These are phyloP conservation scores for Hydrangea macrophylla DNA, from an alignment of 148 eudicot species.

Conservation along the genomic window DNA sequence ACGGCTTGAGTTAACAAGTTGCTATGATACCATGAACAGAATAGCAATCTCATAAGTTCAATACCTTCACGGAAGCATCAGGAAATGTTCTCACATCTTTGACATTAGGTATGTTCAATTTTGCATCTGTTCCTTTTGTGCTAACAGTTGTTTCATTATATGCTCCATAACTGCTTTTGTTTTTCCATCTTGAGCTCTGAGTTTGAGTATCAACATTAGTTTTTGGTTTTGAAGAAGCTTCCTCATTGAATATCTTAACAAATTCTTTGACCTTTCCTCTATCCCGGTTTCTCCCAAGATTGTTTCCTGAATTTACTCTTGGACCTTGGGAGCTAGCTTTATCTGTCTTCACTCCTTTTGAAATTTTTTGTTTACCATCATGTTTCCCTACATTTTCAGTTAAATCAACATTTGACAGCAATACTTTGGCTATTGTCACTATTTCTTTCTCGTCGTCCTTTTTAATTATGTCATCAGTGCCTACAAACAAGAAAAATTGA, in stretches of 20 bases:
- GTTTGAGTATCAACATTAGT: conserved; percentile 23
- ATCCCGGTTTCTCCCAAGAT: conserved; percentile 22
- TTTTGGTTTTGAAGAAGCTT: conserved; percentile 28
- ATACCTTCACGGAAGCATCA: conserved; percentile 45
- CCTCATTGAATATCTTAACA: conserved; percentile 68
- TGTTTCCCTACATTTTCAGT: conserved; percentile 16
- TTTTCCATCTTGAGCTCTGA: conserved; percentile 45
- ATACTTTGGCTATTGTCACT: conserved; percentile 20
- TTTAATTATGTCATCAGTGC: conserved; percentile 14
- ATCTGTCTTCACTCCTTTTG: conserved; percentile 21
- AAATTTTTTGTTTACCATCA: conserved; percentile 22
- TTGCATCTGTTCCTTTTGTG: conserved; percentile 14
- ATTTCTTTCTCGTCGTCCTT: conserved; percentile 28
- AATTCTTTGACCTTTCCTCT: conserved; percentile 70
- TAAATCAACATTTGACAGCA: conserved; percentile 16
- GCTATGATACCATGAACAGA: neutral
- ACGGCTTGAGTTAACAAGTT: neutral
- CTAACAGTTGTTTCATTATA: conserved; percentile 27
- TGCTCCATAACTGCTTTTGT: conserved; percentile 12
- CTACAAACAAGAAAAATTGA: conserved; percentile 23
- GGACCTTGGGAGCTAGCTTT: conserved; percentile 24
- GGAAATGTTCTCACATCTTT: conserved; percentile 17
- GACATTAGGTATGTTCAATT: conserved; percentile 16
- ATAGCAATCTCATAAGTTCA: neutral
- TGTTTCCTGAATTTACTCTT: conserved; percentile 18